phyloP scores from a whole-genome alignment of 2,329 filamentous ascomycete genomes.

The Gnomoniopsis smithogilvyi region DNA sequence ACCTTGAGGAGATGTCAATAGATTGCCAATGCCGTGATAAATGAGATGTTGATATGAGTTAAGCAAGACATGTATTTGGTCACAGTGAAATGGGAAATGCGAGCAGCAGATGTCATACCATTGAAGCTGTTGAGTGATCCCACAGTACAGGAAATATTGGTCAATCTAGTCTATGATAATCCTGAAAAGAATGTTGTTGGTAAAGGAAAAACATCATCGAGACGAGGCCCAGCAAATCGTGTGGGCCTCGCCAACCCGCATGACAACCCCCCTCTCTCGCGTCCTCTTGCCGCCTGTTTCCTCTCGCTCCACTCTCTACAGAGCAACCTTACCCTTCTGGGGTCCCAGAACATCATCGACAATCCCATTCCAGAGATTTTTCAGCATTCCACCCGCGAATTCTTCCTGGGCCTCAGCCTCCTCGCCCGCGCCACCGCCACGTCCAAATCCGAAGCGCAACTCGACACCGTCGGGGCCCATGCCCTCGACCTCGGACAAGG shows the following conservation, averaged over 20 bases:
- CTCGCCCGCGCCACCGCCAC: neutral
- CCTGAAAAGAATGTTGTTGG: neutral
- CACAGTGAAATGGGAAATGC: too few species aligned
- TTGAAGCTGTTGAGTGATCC: neutral
- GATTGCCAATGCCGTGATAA: neutral
- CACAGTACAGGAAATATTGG: neutral
- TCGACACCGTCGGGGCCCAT: constrained; percentile 54
- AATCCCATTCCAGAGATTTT: constrained; percentile 54
- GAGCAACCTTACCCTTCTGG: constrained; percentile 25
- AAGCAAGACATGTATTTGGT: too few species aligned
- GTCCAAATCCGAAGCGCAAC: constrained; percentile 47
- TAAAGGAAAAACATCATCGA: neutral
- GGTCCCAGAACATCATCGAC: constrained; percentile 44
- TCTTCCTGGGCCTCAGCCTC: constrained; percentile 29
- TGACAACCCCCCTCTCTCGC: neutral
- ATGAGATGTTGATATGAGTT: neutral
- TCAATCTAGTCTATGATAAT: constrained; percentile 5
- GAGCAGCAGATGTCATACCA: neutral
- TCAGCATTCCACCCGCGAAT: constrained; percentile 42
- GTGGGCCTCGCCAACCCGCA: neutral
- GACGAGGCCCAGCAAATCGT: neutral
- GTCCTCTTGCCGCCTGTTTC: too few species aligned
- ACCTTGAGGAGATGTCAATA: too few species aligned
- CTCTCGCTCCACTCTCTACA: neutral
- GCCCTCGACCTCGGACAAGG: constrained; percentile 57